Evolutionary conservation across 2,329 filamentous ascomycete species (phyloP).

Genomic region (Coniochaeta sp.): DNA sequence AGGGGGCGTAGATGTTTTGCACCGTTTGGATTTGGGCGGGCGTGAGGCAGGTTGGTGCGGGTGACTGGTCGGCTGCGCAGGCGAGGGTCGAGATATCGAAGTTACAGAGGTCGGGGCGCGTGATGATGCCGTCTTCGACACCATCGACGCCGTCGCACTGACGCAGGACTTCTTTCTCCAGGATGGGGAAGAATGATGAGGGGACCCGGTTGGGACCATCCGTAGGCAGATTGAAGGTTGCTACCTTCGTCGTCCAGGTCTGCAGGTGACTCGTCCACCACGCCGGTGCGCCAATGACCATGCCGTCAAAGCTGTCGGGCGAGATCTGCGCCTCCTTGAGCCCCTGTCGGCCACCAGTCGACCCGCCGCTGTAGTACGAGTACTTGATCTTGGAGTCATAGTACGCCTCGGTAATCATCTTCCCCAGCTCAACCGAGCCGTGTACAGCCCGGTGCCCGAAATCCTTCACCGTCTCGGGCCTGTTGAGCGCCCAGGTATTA

Average conservation of each 20-base stretch:
- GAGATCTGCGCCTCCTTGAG: conserved; percentile 43
- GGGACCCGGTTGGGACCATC: conserved; percentile 36
- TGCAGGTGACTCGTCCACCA: conserved; percentile 43
- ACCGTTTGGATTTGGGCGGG: conserved; percentile 9
- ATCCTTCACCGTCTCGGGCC: conserved; percentile 25
- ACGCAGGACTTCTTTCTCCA: conserved; percentile 35
- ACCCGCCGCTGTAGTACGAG: conserved; percentile 50
- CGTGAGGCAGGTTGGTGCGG: conserved; percentile 19
- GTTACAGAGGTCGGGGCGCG: conserved; percentile 35
- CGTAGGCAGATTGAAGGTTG: conserved; percentile 37
- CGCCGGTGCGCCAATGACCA: conserved; percentile 40
- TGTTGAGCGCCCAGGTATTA: conserved; percentile 29
- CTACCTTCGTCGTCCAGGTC: conserved; percentile 32
- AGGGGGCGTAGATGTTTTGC: conserved; percentile 7
- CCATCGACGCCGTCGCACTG: conserved; percentile 47
- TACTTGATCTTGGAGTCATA: conserved; percentile 35
- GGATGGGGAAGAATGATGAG: conserved; percentile 30
- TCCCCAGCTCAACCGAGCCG: conserved; percentile 38
- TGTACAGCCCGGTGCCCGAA: conserved; percentile 37
- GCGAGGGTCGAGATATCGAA: conserved; percentile 30
- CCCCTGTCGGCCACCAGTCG: conserved; percentile 50
- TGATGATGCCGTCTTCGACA: conserved; percentile 40
- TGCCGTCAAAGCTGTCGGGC: conserved; percentile 49
- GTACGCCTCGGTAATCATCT: conserved; percentile 38
- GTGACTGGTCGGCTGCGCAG: conserved; percentile 24